phyloP scores from a whole-genome alignment of 306 rosid species.

The Coriaria nepalensis region DNA sequence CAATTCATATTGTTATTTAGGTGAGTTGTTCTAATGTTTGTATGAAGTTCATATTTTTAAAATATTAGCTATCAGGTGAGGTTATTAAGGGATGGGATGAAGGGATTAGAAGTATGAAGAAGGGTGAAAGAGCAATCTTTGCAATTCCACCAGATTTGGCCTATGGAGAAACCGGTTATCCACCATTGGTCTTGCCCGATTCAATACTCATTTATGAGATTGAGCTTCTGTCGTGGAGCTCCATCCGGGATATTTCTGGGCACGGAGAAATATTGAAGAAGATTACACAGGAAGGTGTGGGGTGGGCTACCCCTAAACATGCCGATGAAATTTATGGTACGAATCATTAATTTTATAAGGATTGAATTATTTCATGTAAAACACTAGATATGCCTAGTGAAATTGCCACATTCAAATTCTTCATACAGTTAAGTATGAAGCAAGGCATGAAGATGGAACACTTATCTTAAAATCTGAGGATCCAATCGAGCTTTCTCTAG shows the following conservation, averaged over 20 bases:
- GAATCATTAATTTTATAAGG: neutral
- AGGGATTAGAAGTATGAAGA: conserved; percentile 51
- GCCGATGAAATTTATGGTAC: conserved; percentile 50
- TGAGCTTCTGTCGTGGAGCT: conserved; percentile 45
- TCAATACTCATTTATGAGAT: conserved; percentile 44
- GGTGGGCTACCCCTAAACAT: conserved; percentile 52
- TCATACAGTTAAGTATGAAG: conserved; percentile 42
- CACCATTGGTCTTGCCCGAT: conserved; percentile 40
- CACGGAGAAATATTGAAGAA: conserved; percentile 57
- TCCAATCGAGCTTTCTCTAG: conserved; percentile 26
- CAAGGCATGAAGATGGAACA: conserved; percentile 31
- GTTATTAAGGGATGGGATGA: conserved; percentile 65
- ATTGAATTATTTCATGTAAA: no score
- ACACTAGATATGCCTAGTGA: neutral
- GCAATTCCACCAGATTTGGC: conserved; percentile 47
- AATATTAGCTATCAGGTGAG: conserved; percentile 28
- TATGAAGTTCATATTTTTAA: neutral
- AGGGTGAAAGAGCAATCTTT: conserved; percentile 58
- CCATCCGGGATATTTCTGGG: conserved; percentile 35
- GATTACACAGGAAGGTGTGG: conserved; percentile 34
- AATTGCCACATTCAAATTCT: neutral
- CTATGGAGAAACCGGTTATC: conserved; percentile 45
- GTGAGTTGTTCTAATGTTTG: neutral
- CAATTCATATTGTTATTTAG: neutral
- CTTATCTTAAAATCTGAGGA: conserved; percentile 25